Evolutionary conservation across 768 basidiomycete genomes (phyloP).

Genomic region (Lentinula aciculospora): DNA sequence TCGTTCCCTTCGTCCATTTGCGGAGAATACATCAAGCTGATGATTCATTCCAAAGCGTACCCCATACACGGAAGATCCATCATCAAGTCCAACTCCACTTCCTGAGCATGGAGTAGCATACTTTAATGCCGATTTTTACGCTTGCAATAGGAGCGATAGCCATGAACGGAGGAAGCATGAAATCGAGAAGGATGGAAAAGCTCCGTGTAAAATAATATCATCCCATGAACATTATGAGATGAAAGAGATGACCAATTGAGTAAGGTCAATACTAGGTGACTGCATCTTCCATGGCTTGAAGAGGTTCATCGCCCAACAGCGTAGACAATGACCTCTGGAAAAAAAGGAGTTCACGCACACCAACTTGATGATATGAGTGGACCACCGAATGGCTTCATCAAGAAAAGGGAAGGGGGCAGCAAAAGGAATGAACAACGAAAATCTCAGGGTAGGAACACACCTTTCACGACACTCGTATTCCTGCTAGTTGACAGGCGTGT

Average conservation of each 20-base stretch:
- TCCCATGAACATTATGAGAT: neutral
- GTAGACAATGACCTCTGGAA: neutral
- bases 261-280: too few species aligned
- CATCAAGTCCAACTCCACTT: neutral
- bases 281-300: too few species aligned
- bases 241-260: too few species aligned
- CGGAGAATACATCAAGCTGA: neutral
- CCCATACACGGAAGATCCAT: neutral
- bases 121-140: constrained; percentile 4
- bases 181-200: neutral
- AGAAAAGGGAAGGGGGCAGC: neutral
- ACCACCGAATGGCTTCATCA: neutral
- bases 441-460: constrained; percentile 26
- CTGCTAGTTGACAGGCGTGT: constrained; percentile 17
- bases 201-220: neutral
- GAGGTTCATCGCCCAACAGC: neutral
- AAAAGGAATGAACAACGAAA: neutral
- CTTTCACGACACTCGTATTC: constrained; percentile 27
- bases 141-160: neutral
- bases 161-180: neutral
- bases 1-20: neutral
- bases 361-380: too few species aligned
- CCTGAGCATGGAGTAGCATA: neutral
- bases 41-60: neutral
- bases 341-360: neutral